A percentile compares a stretch with the other conserved stretches of the same genome.
Conservation (phyloP, 805 yeast genomes). For the Cyberlindnera galapagoensis region DNA sequence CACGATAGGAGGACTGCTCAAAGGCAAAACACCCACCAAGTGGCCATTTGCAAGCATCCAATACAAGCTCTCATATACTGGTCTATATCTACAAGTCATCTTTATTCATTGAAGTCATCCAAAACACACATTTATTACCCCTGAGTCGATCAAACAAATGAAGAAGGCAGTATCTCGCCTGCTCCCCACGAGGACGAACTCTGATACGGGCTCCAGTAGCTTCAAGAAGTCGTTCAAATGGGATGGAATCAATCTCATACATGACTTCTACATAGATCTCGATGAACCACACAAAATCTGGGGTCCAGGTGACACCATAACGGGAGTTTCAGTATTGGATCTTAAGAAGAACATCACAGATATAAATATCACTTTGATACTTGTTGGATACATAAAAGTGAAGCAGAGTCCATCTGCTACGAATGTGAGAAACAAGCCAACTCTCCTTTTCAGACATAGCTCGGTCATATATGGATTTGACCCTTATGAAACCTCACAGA, state of each 20-base stretch:
- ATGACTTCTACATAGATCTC: conserved; percentile 63
- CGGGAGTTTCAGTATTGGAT: conserved; percentile 55
- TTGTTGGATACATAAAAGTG: conserved; percentile 52
- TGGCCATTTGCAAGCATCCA: too few relatives aligned
- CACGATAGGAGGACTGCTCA: too few relatives aligned
- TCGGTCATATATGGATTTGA: conserved; percentile 50
- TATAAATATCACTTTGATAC: conserved; percentile 44
- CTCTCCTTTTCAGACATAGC: conserved; percentile 50
- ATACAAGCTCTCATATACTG: too few relatives aligned
- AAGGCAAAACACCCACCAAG: too few relatives aligned
- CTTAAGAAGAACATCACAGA: conserved; percentile 50
- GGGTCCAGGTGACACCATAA: conserved; percentile 73
- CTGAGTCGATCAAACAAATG: too few relatives aligned
- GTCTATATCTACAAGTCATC: too few relatives aligned
- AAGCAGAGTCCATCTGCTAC: conserved; percentile 43
- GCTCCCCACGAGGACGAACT: conserved; percentile 18
- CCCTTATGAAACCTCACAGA: conserved; percentile 11
- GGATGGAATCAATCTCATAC: conserved; percentile 32
- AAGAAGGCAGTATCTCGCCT: conserved; percentile 23
- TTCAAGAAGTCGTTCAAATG: conserved; percentile 20
- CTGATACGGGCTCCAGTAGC: conserved; percentile 9
- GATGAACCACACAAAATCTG: conserved; percentile 72
- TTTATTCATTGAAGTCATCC: too few relatives aligned
- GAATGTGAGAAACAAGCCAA: conserved; percentile 45
- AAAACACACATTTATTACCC: too few relatives aligned